Percentiles rank a stretch among this genome's conserved stretches.
Conservation (phyloP, 345 rosid genomes). For the Pseudoturritis turrita region DNA sequence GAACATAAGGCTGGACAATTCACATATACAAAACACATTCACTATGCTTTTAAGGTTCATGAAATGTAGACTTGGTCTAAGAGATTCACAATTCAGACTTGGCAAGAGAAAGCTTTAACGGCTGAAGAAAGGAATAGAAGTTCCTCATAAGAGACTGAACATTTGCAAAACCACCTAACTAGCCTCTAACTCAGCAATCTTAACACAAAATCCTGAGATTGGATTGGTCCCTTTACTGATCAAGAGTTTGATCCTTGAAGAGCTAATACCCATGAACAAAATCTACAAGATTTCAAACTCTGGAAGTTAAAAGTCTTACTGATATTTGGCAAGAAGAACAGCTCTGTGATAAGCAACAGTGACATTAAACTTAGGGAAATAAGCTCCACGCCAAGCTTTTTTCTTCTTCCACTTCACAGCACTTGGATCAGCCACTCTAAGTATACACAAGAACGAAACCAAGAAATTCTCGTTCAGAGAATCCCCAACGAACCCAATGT, state of each 20-base stretch:
- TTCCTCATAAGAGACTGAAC: neutral
- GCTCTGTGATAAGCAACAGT: conserved; percentile 92
- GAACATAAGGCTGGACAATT: conserved; percentile 34
- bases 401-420: conserved; percentile 88
- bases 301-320: conserved; percentile 39
- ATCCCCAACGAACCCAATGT: conserved; percentile 86
- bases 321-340: conserved; percentile 74
- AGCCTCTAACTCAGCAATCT: neutral
- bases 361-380: conserved; percentile 76
- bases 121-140: neutral
- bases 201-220: neutral
- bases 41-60: neutral
- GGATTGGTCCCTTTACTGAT: neutral
- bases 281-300: neutral
- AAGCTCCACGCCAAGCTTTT: conserved; percentile 96
- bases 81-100: neutral
- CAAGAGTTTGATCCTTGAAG: neutral
- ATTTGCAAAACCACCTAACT: neutral
- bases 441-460: conserved; percentile 71
- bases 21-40: conserved; percentile 1
- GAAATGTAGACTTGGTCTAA: neutral
- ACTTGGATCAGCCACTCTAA: conserved; percentile 64
- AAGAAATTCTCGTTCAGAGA: conserved; percentile 86
- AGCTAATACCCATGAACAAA: too few relatives aligned
- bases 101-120: neutral